Evolutionary conservation across 345 rosid species (phyloP).

Genomic region (Cardiospermum halicacabum): DNA sequence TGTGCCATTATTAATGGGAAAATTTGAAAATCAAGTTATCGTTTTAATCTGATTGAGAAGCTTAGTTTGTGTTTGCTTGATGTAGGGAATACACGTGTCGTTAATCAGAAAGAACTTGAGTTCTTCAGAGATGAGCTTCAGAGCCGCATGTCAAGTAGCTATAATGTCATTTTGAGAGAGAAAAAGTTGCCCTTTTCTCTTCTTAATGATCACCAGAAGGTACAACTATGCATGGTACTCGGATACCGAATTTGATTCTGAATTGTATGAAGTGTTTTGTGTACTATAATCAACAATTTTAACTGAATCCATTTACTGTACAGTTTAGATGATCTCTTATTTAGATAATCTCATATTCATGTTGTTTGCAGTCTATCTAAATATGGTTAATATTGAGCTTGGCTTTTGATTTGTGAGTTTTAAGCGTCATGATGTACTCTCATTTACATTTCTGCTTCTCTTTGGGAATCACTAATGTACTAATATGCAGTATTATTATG

Average conservation of each 20-base stretch:
- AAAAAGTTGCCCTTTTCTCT: conserved; percentile 79
- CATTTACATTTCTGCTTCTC: background rate
- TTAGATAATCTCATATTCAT: too few relatives aligned
- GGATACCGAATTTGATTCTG: too few relatives aligned
- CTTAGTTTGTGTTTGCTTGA: background rate
- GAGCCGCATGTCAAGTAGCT: conserved; percentile 54
- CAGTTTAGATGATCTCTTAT: too few relatives aligned
- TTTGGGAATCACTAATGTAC: background rate
- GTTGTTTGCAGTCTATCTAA: too few relatives aligned
- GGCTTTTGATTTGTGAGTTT: too few relatives aligned
- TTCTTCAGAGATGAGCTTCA: conserved; percentile 73
- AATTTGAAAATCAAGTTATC: background rate
- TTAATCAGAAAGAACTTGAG: conserved; percentile 72
- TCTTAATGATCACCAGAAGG: conserved; percentile 73
- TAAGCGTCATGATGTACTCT: too few relatives aligned
- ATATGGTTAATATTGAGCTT: too few relatives aligned
- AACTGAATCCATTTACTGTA: too few relatives aligned
- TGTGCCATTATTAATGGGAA: background rate
- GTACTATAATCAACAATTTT: too few relatives aligned
- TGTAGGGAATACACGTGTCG: conserved; percentile 73
- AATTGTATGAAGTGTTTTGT: background rate
- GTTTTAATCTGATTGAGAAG: background rate
- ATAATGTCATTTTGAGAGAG: conserved; percentile 75
- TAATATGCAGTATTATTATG: background rate
- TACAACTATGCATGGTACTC: conserved; percentile 12